These are phyloP conservation scores for Fraxinus ornus DNA, from an alignment of 305 asterid genomes.

Conservation along the genomic window DNA sequence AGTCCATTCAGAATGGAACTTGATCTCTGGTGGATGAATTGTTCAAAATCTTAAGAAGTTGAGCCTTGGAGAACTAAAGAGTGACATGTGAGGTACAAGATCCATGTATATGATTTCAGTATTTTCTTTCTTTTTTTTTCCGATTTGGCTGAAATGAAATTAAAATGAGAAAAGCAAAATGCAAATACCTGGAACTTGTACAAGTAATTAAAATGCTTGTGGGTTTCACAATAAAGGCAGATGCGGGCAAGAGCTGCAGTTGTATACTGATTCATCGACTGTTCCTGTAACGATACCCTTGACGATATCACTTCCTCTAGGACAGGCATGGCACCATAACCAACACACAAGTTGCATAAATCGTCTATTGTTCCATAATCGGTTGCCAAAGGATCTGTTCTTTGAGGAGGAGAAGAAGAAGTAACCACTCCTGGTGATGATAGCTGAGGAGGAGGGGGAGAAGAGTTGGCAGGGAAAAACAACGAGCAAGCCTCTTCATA, in stretches of 20 bases:
- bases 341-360: slow-evolving; percentile 82
- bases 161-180: slow-evolving; percentile 25
- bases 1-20: slow-evolving; percentile 7
- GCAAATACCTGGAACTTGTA: slow-evolving; percentile 82
- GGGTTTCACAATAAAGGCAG: slow-evolving; percentile 87
- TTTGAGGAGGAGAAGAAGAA: slow-evolving; percentile 87
- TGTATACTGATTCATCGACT: slow-evolving; percentile 68
- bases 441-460: slow-evolving; percentile 71
- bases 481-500: slow-evolving; percentile 84
- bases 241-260: slow-evolving; percentile 88
- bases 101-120: neutral
- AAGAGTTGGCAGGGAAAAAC: slow-evolving; percentile 74
- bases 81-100: neutral
- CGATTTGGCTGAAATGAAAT: slow-evolving; percentile 21
- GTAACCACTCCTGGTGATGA: slow-evolving; percentile 55
- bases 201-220: slow-evolving; percentile 86
- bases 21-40: slow-evolving; percentile 10
- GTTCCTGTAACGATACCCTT: slow-evolving; percentile 58
- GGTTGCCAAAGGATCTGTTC: slow-evolving; percentile 76
- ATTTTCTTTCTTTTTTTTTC: neutral
- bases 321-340: slow-evolving; percentile 83
- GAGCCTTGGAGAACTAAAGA: neutral
- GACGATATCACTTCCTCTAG: slow-evolving; percentile 80
- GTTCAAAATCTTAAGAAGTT: neutral
- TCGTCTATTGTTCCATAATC: slow-evolving; percentile 92